Evolutionary conservation across 805 yeast species (phyloP).

Genomic region (Candida chauliodis): DNA sequence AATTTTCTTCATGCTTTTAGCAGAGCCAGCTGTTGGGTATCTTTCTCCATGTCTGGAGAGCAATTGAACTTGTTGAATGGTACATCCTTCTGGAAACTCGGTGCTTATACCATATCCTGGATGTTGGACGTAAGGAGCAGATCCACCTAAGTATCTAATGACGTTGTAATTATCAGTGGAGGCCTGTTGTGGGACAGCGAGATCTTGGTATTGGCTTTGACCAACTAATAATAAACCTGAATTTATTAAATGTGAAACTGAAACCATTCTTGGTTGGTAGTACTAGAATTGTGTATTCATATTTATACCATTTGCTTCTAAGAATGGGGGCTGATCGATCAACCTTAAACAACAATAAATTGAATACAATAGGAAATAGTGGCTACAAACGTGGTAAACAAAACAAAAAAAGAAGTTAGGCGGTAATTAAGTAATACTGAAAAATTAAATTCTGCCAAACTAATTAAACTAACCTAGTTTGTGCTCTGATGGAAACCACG

Average conservation of each 20-base stretch:
- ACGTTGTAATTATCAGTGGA: slow-evolving; percentile 41
- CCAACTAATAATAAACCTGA: slow-evolving; percentile 31
- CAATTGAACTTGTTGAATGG: slow-evolving; percentile 60
- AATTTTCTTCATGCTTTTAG: slow-evolving; percentile 16
- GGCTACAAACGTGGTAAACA: slow-evolving; percentile 3
- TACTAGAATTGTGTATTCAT: too few relatives aligned
- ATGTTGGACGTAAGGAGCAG: slow-evolving; percentile 50
- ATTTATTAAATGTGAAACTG: slow-evolving; percentile 25
- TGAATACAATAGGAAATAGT: neutral
- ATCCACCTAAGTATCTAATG: slow-evolving; percentile 47
- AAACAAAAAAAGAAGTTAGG: slow-evolving; percentile 1
- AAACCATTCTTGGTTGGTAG: slow-evolving; percentile 22
- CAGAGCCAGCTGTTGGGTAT: slow-evolving; percentile 35
- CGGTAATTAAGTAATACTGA: slow-evolving; percentile 1
- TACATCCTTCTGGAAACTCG: slow-evolving; percentile 45
- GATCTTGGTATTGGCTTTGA: slow-evolving; percentile 21
- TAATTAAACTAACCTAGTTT: too few relatives aligned
- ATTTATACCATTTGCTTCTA: too few relatives aligned
- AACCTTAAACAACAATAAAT: too few relatives aligned
- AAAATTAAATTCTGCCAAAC: too few relatives aligned
- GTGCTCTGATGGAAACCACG: neutral
- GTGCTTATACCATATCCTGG: slow-evolving; percentile 49
- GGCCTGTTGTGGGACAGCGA: slow-evolving; percentile 33
- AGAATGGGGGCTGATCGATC: too few relatives aligned
- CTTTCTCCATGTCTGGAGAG: slow-evolving; percentile 77